phyloP scores from a whole-genome alignment of 768 basidiomycete species.

The Leccinum incarnatum region DNA sequence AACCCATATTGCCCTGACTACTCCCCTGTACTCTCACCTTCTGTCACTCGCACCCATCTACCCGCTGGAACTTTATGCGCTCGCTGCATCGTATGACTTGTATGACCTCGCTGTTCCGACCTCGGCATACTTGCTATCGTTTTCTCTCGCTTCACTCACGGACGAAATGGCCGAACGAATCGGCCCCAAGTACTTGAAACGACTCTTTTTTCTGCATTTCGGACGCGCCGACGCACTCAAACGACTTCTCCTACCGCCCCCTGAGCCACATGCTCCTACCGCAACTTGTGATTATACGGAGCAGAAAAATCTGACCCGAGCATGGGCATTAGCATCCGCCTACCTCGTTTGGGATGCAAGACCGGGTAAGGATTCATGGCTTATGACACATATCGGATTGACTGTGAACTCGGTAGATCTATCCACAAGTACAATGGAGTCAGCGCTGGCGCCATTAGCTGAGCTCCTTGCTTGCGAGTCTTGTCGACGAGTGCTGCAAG shows the following conservation, averaged over 20 bases:
- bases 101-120: conserved; percentile 73
- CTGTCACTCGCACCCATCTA: conserved; percentile 64
- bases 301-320: conserved; percentile 76
- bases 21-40: conserved; percentile 57
- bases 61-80: conserved; percentile 70
- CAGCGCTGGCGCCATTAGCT: conserved; percentile 63
- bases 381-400: background rate
- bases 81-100: conserved; percentile 64
- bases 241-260: conserved; percentile 70
- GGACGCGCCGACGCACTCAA: conserved; percentile 82
- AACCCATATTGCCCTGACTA: conserved; percentile 45
- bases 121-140: conserved; percentile 72
- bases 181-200: conserved; percentile 74
- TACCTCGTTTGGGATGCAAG: conserved; percentile 84
- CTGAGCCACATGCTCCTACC: conserved; percentile 73
- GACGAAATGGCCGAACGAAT: conserved; percentile 70
- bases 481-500: conserved; percentile 60
- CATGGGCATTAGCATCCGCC: conserved; percentile 80
- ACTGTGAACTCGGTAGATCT: conserved; percentile 47
- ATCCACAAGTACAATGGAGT: conserved; percentile 71
- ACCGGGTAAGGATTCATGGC: conserved; percentile 50
- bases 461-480: conserved; percentile 68
- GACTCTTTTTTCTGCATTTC: conserved; percentile 80
- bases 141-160: conserved; percentile 61
- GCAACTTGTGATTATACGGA: conserved; percentile 64